These are phyloP conservation scores for Mortierella hygrophila DNA, from an alignment of 192 early-diverging fungal species.

Conservation along the genomic window DNA sequence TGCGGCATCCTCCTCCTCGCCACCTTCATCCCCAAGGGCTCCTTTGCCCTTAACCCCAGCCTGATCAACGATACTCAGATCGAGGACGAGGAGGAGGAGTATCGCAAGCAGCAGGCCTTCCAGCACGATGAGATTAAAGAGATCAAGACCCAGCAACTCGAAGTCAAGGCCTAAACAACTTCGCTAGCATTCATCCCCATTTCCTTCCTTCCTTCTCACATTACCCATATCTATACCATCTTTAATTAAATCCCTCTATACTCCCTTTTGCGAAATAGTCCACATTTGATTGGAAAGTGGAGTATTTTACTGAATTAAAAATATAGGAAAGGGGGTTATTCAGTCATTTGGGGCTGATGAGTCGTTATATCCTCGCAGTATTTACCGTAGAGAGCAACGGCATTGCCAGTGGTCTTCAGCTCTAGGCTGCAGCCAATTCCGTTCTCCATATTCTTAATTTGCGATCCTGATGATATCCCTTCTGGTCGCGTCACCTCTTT, in stretches of 20 bases:
- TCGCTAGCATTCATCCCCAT: neutral
- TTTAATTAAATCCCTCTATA: neutral
- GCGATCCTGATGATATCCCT: too few relatives aligned
- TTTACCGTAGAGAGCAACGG: too few relatives aligned
- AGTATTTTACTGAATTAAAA: too few relatives aligned
- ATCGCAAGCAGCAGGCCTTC: neutral
- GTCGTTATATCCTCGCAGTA: too few relatives aligned
- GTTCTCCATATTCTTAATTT: too few relatives aligned
- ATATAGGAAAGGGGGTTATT: too few relatives aligned
- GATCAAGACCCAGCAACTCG: neutral
- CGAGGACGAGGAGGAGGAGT: slow-evolving; percentile 34
- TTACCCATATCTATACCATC: neutral
- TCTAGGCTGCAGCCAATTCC: too few relatives aligned
- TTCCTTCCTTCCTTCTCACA: neutral
- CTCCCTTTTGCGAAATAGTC: too few relatives aligned
- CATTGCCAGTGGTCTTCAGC: too few relatives aligned
- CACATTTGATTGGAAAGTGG: too few relatives aligned
- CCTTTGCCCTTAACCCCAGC: slow-evolving; percentile 60
- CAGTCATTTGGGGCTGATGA: too few relatives aligned
- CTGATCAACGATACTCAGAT: slow-evolving; percentile 35
- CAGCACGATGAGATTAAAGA: slow-evolving; percentile 17
- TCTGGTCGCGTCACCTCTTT: too few relatives aligned
- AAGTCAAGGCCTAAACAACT: neutral
- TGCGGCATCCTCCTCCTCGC: slow-evolving; percentile 60
- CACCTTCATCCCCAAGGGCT: slow-evolving; percentile 69